Evolutionary conservation across 169 alveolate species (phyloP), one percentile per base, ranked within the genome.

Genomic region (Perkinsus chesapeaki): DNA sequence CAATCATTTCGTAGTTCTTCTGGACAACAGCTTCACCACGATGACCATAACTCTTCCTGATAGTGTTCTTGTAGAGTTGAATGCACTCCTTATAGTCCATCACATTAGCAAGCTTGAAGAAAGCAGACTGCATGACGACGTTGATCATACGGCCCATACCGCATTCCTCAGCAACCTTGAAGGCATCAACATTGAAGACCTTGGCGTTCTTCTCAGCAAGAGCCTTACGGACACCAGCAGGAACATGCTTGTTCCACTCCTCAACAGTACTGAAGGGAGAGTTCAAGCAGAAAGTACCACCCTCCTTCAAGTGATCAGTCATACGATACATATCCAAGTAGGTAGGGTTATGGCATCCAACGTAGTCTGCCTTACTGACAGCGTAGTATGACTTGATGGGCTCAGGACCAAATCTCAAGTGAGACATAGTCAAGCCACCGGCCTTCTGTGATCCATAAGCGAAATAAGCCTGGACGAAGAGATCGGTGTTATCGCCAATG

Each of bases 381-480:
- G 94, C 93, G 72, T 95, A 95, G 31, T 94, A 91, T 9, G 96
- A 93, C 92, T 94, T 94, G 91, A 95, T 95, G 3, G 96, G 96
- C 73, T 95, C 94, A 0, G 96, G 96, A 12, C 96, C 96, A 37
- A 95, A 95, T 73, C 96, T 94, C 91, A 95, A 93, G 31, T 94
- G 96, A 93, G 95, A 92, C 93, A 94, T 92, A 7, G 96, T 95
- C 38, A 95, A 95, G 31, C 96, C 96, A 39, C 96, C 96, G 39
- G 96, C 94, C 92, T 95, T 95, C 94, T 94, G 93, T 27, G 96
- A 96, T 39, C 94, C 96, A 73, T 95, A 95, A 31, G 95, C 95
- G 93, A 95, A 95, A 94, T 95, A 95, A 23, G 96, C 96, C 94
- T 95, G 96, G 91, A 91, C 94, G 91, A 92, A 92, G 92, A 95